Evolutionary conservation across 345 rosid species (phyloP).

Genomic region (Aethionema arabicum): DNA sequence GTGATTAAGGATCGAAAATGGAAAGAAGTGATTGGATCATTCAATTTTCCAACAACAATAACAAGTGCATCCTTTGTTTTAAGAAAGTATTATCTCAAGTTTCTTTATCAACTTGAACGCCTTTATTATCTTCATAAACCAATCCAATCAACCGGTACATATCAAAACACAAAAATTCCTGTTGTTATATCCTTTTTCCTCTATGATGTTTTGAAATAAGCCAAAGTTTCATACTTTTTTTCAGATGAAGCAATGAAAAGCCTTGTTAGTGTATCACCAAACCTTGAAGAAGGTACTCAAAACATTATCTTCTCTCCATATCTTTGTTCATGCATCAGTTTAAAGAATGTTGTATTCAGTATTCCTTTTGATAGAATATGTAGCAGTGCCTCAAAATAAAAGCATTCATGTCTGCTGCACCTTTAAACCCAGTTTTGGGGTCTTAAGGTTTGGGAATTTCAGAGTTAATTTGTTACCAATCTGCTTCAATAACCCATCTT

Average conservation of each 20-base stretch:
- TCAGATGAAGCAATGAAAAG: conserved; percentile 33
- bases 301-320: conserved; percentile 4
- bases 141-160: conserved; percentile 28
- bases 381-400: background rate
- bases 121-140: conserved; percentile 51
- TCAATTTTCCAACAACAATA: conserved; percentile 77
- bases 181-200: background rate
- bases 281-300: conserved; percentile 33
- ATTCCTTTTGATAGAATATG: conserved; percentile 3
- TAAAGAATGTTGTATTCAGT: conserved; percentile 14
- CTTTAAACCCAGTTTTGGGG: background rate
- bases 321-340: conserved; percentile 12
- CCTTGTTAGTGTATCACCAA: background rate
- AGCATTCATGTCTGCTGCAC: background rate
- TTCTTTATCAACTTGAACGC: conserved; percentile 72
- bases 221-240: background rate
- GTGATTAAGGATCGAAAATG: conserved; percentile 74
- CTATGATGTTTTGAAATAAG: conserved; percentile 8
- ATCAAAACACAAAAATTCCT: background rate
- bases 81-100: conserved; percentile 70
- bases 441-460: background rate
- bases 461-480: background rate
- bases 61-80: conserved; percentile 86
- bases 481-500: background rate
- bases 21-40: conserved; percentile 77